Base-by-base conservation (phyloP, 2,329 filamentous ascomycete genomes). In the Hypoxylon sp. region DNA sequence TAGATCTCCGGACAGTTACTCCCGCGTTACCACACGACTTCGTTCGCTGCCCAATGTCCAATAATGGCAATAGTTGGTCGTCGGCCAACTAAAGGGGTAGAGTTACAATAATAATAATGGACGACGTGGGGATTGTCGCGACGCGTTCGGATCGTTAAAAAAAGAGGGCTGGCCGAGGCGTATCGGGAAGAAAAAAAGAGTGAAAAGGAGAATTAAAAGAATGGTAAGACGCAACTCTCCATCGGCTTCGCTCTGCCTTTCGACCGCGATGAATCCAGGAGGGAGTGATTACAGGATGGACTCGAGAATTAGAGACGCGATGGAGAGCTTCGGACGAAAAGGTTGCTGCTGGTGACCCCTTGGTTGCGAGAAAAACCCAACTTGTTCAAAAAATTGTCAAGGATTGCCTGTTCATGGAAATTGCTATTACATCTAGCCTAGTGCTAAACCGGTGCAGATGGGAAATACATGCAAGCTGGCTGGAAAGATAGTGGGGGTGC, bases 1-100 rank as follows among this genome's bases (percentile, higher is more conserved):
- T 84, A 83, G 82, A 77, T 81, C 84, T 86, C 84, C 64, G 68
- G 62, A 65, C 41, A 59, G 59, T 59, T 56, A 65, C 47, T 56
- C 59, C 70, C 49, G 63, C 60, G 58, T 65, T 62, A 57, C 53
- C 59, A 47, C 63, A 64, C 65, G 61, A 53, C 51, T 43, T 43
- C 56, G 56, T 54, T 50, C 46, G 32, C 41, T 47, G 55, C 50
- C 59, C 44, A 48, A 48, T 48, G 24, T n/a, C 54, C 52, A 43
- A 48, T 32, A 19, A 66, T 32, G 37, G 56, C 47, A 59, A 24
- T 28, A 61, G 56, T 51, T 54, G 44, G 44, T 55, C 56, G 53
- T 48, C 62, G 58, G 61, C 60, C 56, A 64, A 62, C 57, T 58
- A 65, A 68, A 68, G 59, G 62, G 67, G 56, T 49, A 52, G 56